Evolutionary conservation across 768 basidiomycete genomes (phyloP).

Genomic region (Tremella fuciformis): DNA sequence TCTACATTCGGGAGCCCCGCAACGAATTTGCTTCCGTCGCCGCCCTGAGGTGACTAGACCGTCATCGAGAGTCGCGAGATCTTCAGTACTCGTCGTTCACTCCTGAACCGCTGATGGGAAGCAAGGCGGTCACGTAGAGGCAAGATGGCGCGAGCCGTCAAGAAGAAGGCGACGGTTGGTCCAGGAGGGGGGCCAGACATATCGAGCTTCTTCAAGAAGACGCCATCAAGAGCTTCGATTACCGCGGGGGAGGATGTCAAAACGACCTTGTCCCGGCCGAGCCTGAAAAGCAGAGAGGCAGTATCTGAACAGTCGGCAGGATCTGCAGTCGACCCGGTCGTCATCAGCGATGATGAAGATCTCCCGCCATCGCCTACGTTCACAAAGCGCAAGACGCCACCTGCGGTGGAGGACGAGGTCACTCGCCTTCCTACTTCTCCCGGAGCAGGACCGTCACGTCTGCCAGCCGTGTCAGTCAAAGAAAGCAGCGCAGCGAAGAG

Average conservation of each 20-base stretch:
- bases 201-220: slow-evolving; percentile 35
- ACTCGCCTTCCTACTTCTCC: slow-evolving; percentile 1
- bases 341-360: slow-evolving; percentile 48
- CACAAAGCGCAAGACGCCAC: slow-evolving; percentile 1
- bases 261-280: neutral
- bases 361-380: neutral
- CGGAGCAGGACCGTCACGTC: slow-evolving; percentile 9
- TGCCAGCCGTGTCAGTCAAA: neutral
- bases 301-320: slow-evolving; percentile 12
- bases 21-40: too few relatives aligned
- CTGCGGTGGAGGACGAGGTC: neutral
- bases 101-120: too few relatives aligned
- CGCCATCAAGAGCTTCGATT: slow-evolving; percentile 12
- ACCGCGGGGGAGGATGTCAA: slow-evolving; percentile 1
- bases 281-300: neutral
- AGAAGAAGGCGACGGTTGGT: slow-evolving; percentile 20
- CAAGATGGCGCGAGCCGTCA: slow-evolving; percentile 24
- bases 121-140: neutral
- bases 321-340: slow-evolving; percentile 37
- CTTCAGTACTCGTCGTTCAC: too few relatives aligned
- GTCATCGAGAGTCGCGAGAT: too few relatives aligned
- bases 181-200: slow-evolving; percentile 3
- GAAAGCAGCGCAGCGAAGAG: neutral
- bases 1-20: too few relatives aligned
- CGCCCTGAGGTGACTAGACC: too few relatives aligned